Evolutionary conservation across 768 basidiomycete species (phyloP).

Genomic region (Suillus spraguei): DNA sequence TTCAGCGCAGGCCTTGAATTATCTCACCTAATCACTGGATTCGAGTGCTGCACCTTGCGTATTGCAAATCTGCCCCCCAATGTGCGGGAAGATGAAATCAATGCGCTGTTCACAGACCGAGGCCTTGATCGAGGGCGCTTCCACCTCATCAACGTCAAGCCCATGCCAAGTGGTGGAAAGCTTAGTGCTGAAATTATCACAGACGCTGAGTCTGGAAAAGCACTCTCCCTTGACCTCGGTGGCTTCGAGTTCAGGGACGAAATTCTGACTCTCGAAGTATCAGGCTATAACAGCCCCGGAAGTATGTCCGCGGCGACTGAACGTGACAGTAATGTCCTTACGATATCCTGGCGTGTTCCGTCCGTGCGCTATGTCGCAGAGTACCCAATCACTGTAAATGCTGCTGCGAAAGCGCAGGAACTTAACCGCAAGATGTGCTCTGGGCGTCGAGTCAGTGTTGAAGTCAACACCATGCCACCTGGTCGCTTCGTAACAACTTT

Average conservation of each 20-base stretch:
- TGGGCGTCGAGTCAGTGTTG: slow-evolving; percentile 50
- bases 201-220: slow-evolving; percentile 41
- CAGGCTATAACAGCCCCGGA: slow-evolving; percentile 39
- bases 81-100: slow-evolving; percentile 42
- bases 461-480: slow-evolving; percentile 43
- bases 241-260: slow-evolving; percentile 50
- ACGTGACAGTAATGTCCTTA: slow-evolving; percentile 41
- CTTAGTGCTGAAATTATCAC: slow-evolving; percentile 47
- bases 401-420: slow-evolving; percentile 32
- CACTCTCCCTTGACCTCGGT: slow-evolving; percentile 46
- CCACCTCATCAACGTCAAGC: slow-evolving; percentile 36
- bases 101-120: slow-evolving; percentile 44
- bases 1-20: slow-evolving; percentile 54
- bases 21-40: slow-evolving; percentile 46
- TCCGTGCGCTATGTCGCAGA: slow-evolving; percentile 47
- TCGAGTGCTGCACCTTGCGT: slow-evolving; percentile 51
- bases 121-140: slow-evolving; percentile 40
- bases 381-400: slow-evolving; percentile 29
- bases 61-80: slow-evolving; percentile 48
- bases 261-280: slow-evolving; percentile 43
- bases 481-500: slow-evolving; percentile 30
- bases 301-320: slow-evolving; percentile 43
- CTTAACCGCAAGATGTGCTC: slow-evolving; percentile 39
- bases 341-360: slow-evolving; percentile 54
- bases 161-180: slow-evolving; percentile 25